Percentiles rank a stretch among this genome's conserved stretches.
phyloP scores from a whole-genome alignment of 371 early-diverging fungal species.

The Rhizopus sp. region DNA sequence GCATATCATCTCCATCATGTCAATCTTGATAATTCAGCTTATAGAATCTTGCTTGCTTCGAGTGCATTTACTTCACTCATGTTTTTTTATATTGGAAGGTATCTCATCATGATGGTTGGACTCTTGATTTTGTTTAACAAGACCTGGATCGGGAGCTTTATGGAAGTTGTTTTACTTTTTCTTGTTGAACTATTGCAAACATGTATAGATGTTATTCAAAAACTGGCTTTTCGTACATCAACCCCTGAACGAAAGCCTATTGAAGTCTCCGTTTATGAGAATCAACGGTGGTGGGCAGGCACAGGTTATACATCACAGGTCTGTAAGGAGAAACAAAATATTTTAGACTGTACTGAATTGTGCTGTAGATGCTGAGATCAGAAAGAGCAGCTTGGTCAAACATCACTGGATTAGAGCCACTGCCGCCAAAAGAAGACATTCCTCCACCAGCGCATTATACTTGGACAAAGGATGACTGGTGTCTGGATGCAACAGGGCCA shows the following conservation, averaged over 20 bases:
- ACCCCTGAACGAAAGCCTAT: slow-evolving; percentile 14
- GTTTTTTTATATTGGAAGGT: slow-evolving; percentile 10
- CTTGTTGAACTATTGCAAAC: slow-evolving; percentile 30
- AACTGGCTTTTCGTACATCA: not conserved
- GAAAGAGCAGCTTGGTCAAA: slow-evolving; percentile 43
- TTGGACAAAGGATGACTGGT: slow-evolving; percentile 42
- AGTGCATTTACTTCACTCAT: slow-evolving; percentile 7
- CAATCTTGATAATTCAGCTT: slow-evolving; percentile 19
- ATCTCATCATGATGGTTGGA: slow-evolving; percentile 26
- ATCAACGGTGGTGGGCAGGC: slow-evolving; percentile 50
- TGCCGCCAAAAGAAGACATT: slow-evolving; percentile 42
- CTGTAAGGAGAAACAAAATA: not conserved
- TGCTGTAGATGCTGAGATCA: slow-evolving; percentile 17
- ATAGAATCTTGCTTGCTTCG: slow-evolving; percentile 13
- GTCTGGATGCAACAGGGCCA: slow-evolving; percentile 45
- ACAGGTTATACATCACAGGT: slow-evolving; percentile 48
- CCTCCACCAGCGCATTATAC: slow-evolving; percentile 40
- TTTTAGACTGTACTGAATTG: too few relatives aligned
- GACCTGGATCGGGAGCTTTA: slow-evolving; percentile 37
- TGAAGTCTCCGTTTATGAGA: slow-evolving; percentile 45
- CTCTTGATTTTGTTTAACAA: slow-evolving; percentile 37
- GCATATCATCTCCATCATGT: slow-evolving; percentile 38
- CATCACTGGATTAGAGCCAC: slow-evolving; percentile 37
- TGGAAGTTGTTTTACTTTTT: slow-evolving; percentile 17
- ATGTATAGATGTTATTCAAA: slow-evolving; percentile 16